phyloP scores from a whole-genome alignment of 2,329 filamentous ascomycete species.

The Colletotrichum brevisporum region DNA sequence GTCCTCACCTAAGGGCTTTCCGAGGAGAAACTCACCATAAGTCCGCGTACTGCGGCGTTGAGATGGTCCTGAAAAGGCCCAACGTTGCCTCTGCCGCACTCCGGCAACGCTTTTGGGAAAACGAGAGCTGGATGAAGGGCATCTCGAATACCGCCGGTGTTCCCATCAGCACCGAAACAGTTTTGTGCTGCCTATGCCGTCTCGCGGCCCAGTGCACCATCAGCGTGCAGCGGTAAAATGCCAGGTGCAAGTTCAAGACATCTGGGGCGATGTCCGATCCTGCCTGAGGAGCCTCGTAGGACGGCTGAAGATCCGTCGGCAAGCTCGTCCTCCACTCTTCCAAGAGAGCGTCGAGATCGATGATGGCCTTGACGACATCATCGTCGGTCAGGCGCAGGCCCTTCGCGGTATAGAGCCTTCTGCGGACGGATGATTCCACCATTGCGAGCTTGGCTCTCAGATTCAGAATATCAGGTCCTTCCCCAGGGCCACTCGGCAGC shows the following conservation, averaged over 20 bases:
- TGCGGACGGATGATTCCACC: slow-evolving; percentile 33
- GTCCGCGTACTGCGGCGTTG: slow-evolving; percentile 30
- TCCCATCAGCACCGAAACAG: slow-evolving; percentile 20
- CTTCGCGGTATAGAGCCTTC: slow-evolving; percentile 37
- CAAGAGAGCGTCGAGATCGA: slow-evolving; percentile 34
- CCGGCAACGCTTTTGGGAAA: slow-evolving; percentile 32
- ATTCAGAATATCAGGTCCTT: slow-evolving; percentile 21
- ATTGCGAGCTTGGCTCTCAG: slow-evolving; percentile 38
- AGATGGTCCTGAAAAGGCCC: slow-evolving; percentile 15
- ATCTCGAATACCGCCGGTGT: slow-evolving; percentile 10
- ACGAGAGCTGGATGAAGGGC: slow-evolving; percentile 29
- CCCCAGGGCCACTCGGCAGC: slow-evolving; percentile 17
- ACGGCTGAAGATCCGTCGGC: slow-evolving; percentile 26
- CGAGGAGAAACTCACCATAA: slow-evolving; percentile 27
- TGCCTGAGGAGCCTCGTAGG: slow-evolving; percentile 12
- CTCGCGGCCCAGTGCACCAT: slow-evolving; percentile 38
- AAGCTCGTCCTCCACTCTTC: slow-evolving; percentile 34
- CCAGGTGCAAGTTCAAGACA: slow-evolving; percentile 34
- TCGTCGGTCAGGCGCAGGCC: slow-evolving; percentile 24
- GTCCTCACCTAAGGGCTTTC: background rate
- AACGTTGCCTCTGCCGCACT: slow-evolving; percentile 34
- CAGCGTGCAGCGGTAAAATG: slow-evolving; percentile 30
- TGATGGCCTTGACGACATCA: slow-evolving; percentile 30
- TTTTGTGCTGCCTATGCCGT: slow-evolving; percentile 15
- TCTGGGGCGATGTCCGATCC: slow-evolving; percentile 21